These are phyloP conservation scores for Perilla frutescens DNA, from an alignment of 257 asterid genomes.

Conservation along the genomic window DNA sequence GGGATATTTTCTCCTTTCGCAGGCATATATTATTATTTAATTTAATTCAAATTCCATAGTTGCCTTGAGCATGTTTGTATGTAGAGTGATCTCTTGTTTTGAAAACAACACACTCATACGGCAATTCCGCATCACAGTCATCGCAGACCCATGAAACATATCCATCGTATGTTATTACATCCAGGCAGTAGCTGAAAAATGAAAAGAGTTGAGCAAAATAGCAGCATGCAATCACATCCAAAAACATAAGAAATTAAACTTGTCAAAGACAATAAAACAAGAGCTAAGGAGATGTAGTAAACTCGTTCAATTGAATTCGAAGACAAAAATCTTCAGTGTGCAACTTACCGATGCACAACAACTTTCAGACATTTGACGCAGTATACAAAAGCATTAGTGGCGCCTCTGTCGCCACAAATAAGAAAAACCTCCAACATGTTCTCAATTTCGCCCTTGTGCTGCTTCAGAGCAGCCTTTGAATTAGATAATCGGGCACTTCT, in stretches of 20 bases:
- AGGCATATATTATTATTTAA: too few relatives aligned
- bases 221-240: too few relatives aligned
- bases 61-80: background rate
- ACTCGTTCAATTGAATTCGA: too few relatives aligned
- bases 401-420: constrained; percentile 58
- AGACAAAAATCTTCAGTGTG: background rate
- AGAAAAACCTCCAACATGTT: constrained; percentile 34
- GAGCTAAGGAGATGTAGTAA: too few relatives aligned
- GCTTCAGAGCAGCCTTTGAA: too few relatives aligned
- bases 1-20: too few relatives aligned
- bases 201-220: too few relatives aligned
- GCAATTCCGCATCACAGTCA: constrained; percentile 37
- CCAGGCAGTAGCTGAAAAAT: constrained; percentile 61
- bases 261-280: too few relatives aligned
- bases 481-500: too few relatives aligned
- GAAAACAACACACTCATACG: background rate
- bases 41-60: too few relatives aligned
- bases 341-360: constrained; percentile 65
- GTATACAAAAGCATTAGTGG: constrained; percentile 47
- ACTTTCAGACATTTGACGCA: constrained; percentile 49
- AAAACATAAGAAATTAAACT: background rate
- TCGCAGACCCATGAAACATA: constrained; percentile 65
- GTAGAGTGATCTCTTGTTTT: background rate
- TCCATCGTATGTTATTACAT: constrained; percentile 46
- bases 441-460: too few relatives aligned